phyloP scores from a whole-genome alignment of 1,284 basidiomycete genomes.

The Ustilago tritici region DNA sequence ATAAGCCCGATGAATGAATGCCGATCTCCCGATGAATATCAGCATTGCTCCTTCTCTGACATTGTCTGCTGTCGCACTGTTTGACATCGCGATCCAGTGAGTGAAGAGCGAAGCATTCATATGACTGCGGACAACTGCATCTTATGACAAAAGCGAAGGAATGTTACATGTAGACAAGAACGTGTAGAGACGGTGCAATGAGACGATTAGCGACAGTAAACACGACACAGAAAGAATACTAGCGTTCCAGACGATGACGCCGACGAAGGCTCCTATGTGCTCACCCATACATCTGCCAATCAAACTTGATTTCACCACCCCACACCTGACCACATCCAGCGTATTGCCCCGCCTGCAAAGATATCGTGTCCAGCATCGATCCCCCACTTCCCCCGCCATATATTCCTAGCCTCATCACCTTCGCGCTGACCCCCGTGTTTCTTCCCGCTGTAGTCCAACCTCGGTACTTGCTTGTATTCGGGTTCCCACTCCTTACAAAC shows the following conservation, averaged over 20 bases:
- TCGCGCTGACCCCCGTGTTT: slow-evolving; percentile 1
- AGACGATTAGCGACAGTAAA: neutral
- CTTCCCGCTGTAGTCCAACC: slow-evolving; percentile 30
- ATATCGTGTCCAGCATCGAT: slow-evolving; percentile 22
- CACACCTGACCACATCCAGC: slow-evolving; percentile 44
- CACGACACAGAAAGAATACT: neutral
- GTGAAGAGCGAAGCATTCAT: neutral
- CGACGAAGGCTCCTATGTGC: neutral
- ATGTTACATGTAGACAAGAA: neutral
- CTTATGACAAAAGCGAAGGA: neutral
- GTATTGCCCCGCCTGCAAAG: slow-evolving; percentile 27
- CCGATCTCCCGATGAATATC: no score
- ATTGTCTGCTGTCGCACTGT: no score
- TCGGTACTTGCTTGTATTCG: slow-evolving; percentile 31
- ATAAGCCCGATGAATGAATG: no score
- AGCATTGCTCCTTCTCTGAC: no score
- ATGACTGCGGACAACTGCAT: no score
- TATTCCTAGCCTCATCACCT: slow-evolving; percentile 43
- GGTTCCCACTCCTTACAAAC: slow-evolving; percentile 46
- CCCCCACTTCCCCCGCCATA: neutral
- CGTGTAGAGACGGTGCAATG: neutral
- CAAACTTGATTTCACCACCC: slow-evolving; percentile 46
- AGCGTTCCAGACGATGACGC: no score
- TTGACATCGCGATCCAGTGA: neutral
- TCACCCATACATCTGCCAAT: slow-evolving; percentile 61